Conservation (phyloP, 1,139 yeast species). For the Suhomyces choctaworum region DNA sequence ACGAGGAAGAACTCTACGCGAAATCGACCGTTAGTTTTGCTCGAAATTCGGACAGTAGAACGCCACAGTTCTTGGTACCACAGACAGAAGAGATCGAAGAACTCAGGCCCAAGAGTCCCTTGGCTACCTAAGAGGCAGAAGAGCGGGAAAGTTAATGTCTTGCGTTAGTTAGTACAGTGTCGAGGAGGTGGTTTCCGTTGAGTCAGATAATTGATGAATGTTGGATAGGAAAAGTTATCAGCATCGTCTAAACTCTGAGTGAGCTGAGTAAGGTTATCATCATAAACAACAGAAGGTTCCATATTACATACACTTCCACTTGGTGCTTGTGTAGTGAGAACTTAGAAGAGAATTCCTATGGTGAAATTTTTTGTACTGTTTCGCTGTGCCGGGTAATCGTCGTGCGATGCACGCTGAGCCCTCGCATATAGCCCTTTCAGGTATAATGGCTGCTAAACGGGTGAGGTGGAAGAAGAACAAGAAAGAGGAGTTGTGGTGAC, state of each 20-base stretch:
- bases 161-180: slow-evolving; percentile 10
- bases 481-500: too few relatives aligned
- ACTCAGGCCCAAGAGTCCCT: slow-evolving; percentile 82
- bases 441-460: too few relatives aligned
- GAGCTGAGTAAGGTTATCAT: slow-evolving; percentile 58
- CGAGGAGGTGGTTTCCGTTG: slow-evolving; percentile 7
- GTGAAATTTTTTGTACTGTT: slow-evolving; percentile 1
- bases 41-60: slow-evolving; percentile 19
- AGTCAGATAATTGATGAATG: slow-evolving; percentile 42
- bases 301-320: slow-evolving; percentile 13
- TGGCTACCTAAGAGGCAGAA: slow-evolving; percentile 14
- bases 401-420: too few relatives aligned
- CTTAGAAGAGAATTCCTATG: too few relatives aligned
- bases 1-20: slow-evolving; percentile 34
- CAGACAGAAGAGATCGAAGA: slow-evolving; percentile 71
- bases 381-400: slow-evolving; percentile 12
- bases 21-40: slow-evolving; percentile 37
- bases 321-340: too few relatives aligned
- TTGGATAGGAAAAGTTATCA: slow-evolving; percentile 46
- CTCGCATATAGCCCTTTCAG: too few relatives aligned
- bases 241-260: slow-evolving; percentile 53
- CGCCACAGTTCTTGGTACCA: slow-evolving; percentile 53
- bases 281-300: slow-evolving; percentile 24
- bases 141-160: too few relatives aligned
- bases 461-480: too few relatives aligned